Base-by-base conservation (phyloP, 1,284 basidiomycete genomes). In the Papiliotrema laurentii region DNA sequence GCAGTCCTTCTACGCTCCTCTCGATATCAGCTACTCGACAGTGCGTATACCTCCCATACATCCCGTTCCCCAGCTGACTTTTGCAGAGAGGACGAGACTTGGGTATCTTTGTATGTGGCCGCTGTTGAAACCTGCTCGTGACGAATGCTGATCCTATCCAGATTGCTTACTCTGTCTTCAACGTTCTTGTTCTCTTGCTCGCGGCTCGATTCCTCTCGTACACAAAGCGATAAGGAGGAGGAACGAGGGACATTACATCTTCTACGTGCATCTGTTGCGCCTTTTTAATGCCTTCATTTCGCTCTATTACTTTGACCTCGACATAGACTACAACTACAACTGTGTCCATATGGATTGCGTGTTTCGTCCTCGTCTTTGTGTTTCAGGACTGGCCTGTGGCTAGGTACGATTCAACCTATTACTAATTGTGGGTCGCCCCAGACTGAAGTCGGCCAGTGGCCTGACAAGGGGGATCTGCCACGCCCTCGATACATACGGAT, bases 201-300 rank as follows among this genome's bases (percentile, higher is more conserved):
- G 86, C 86, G 2, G 88, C 87, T 26, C 79, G 84, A 19, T 85
- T 82, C 76, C 76, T 91, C 43, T 59, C 52, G 41, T 68, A 57
- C 51, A 51, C 59, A 36, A 65, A 65, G 59, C 55, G 61, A 44
- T 66, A 64, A 42, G 25, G 6, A 11, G 21, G 22, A 21, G 9
- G 19, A 31, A 31, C 9, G 16, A 31, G 30, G 30, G 30, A 16
- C 9, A 16, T 31, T 31, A 9, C 9, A 31, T 9, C 30, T 16
- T 16, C 30, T 9, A 9, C 30, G n/a, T n/a, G n/a, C n/a, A n/a
- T n/a, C 30, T 16, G 9, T 31, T 31, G 9, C 9, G 30, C 30
- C 30, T 9, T 31, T 9, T 16, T 31, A 9, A 16, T 31, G 16
- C 9, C 16, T 31, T 16, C 9, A 31, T 9, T 16, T 31, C 30